These are phyloP conservation scores for Nannizziopsis arthrosporioides DNA, from an alignment of 2,329 filamentous ascomycete species.

Conservation along the genomic window DNA sequence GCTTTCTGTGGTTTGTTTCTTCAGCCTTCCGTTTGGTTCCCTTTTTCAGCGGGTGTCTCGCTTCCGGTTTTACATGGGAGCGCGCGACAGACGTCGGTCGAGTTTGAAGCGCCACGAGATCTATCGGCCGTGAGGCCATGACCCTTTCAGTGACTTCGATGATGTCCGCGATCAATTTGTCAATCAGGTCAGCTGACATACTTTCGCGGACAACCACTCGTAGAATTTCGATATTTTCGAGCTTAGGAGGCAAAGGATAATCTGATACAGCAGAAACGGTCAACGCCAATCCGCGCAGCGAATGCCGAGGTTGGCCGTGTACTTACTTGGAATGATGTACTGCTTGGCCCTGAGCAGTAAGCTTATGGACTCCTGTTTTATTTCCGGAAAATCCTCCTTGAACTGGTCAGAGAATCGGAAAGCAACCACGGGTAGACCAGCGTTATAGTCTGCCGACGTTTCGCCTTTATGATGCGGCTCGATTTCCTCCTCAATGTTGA, in stretches of 20 bases:
- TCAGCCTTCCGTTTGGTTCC: slow-evolving; percentile 4
- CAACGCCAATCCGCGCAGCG: too few relatives aligned
- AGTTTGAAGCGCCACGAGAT: slow-evolving; percentile 41
- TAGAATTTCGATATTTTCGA: slow-evolving; percentile 53
- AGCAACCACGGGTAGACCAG: slow-evolving; percentile 56
- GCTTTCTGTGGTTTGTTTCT: background rate
- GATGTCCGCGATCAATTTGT: slow-evolving; percentile 51
- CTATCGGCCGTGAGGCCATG: slow-evolving; percentile 43
- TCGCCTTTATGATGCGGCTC: slow-evolving; percentile 36
- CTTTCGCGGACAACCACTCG: slow-evolving; percentile 56
- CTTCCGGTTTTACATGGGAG: slow-evolving; percentile 19
- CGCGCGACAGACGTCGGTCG: slow-evolving; percentile 33
- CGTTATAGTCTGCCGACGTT: slow-evolving; percentile 49
- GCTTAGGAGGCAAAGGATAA: slow-evolving; percentile 53
- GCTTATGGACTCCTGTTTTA: slow-evolving; percentile 53
- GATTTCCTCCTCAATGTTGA: slow-evolving; percentile 32
- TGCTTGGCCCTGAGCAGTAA: slow-evolving; percentile 53
- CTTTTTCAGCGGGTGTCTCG: slow-evolving; percentile 1
- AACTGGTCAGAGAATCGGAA: slow-evolving; percentile 54
- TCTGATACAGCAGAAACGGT: slow-evolving; percentile 30
- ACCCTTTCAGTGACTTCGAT: slow-evolving; percentile 49
- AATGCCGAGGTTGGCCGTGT: background rate
- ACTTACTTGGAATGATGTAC: slow-evolving; percentile 56
- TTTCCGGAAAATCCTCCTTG: slow-evolving; percentile 47
- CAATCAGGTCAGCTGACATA: slow-evolving; percentile 57